phyloP scores from a whole-genome alignment of 768 basidiomycete genomes.

The Termitomyces sp. region DNA sequence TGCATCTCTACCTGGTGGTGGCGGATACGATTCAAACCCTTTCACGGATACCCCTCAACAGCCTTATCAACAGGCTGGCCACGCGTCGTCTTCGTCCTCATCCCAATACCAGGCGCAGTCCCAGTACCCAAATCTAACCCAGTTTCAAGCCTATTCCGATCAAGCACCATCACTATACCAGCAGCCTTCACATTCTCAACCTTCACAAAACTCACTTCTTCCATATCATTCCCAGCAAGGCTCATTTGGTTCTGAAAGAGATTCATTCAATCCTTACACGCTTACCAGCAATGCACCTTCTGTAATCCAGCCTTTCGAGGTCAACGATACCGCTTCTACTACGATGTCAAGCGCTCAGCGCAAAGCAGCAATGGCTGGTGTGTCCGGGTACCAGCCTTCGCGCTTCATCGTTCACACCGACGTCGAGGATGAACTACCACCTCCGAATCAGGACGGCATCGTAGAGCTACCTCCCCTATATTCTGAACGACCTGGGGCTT shows the following conservation, averaged over 20 bases:
- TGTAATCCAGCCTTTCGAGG: constrained; percentile 16
- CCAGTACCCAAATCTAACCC: constrained; percentile 6
- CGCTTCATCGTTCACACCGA: constrained; percentile 68
- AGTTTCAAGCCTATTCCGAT: constrained; percentile 13
- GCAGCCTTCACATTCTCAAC: constrained; percentile 10
- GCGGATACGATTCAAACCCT: constrained; percentile 14
- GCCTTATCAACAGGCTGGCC: constrained; percentile 10
- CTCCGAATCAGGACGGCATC: constrained; percentile 40
- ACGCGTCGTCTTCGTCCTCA: constrained; percentile 6
- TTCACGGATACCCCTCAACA: constrained; percentile 20
- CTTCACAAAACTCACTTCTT: constrained; percentile 10
- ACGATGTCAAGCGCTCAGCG: constrained; percentile 35
- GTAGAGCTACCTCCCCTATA: constrained; percentile 79
- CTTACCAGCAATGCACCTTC: constrained; percentile 15
- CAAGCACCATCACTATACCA: constrained; percentile 18
- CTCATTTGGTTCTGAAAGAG: constrained; percentile 14
- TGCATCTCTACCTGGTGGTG: constrained; percentile 6
- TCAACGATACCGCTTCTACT: constrained; percentile 15
- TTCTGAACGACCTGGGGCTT: constrained; percentile 38
- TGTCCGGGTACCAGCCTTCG: constrained; percentile 34
- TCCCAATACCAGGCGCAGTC: constrained; percentile 1
- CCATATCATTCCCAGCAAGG: constrained; percentile 19
- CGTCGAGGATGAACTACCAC: constrained; percentile 48
- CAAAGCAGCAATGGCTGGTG: constrained; percentile 53
- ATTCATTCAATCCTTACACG: constrained; percentile 20